Percentiles rank a stretch among this genome's conserved stretches.
Evolutionary conservation across 1,284 basidiomycete species (phyloP).

Genomic region (Ustilago bromivora): DNA sequence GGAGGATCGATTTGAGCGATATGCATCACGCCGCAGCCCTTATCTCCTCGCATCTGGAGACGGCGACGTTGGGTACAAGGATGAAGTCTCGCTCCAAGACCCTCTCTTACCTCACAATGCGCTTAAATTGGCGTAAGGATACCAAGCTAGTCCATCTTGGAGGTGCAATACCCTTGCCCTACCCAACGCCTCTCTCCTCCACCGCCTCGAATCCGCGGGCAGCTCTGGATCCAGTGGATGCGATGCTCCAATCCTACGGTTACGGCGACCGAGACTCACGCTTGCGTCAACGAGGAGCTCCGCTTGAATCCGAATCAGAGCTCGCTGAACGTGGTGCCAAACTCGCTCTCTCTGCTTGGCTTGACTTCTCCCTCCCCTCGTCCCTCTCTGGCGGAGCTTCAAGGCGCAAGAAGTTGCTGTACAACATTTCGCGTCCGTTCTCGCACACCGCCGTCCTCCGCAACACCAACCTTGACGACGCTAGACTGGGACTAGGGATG

Average conservation of each 20-base stretch:
- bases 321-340: conserved; percentile 28
- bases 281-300: conserved; percentile 27
- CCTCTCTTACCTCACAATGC: conserved; percentile 45
- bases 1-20: conserved; percentile 32
- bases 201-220: neutral
- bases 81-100: conserved; percentile 48
- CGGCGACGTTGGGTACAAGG: conserved; percentile 59
- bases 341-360: conserved; percentile 25
- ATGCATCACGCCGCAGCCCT: conserved; percentile 58
- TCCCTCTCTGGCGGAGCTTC: conserved; percentile 1
- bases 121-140: conserved; percentile 64
- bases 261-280: conserved; percentile 35
- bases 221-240: conserved; percentile 55
- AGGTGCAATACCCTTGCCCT: conserved; percentile 59
- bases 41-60: conserved; percentile 60
- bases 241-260: conserved; percentile 57
- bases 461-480: conserved; percentile 32
- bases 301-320: conserved; percentile 33
- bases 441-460: conserved; percentile 38
- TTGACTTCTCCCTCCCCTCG: conserved; percentile 43
- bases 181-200: conserved; percentile 37
- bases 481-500: conserved; percentile 35
- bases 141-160: conserved; percentile 62
- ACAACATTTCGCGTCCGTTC: conserved; percentile 31
- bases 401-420: conserved; percentile 20